These are phyloP conservation scores for Sporothrix euskadiensis DNA, from an alignment of 2,329 filamentous ascomycete species.

Conservation along the genomic window DNA sequence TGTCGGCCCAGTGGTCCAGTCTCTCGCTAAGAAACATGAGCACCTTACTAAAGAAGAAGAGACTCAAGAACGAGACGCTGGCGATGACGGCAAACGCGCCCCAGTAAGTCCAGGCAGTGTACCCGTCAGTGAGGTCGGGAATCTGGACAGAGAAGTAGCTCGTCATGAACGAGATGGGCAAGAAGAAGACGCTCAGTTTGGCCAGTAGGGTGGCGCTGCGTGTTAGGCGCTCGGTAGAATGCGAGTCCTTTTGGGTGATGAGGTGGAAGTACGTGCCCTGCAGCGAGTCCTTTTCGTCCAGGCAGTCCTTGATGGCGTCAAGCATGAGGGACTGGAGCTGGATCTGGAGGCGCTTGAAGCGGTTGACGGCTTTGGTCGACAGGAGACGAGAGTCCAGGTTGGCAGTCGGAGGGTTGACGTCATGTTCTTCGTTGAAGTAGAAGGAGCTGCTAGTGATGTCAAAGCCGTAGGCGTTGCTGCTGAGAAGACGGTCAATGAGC, in stretches of 20 bases:
- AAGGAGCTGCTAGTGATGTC: background rate
- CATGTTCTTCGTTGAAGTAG: background rate
- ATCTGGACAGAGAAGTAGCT: conserved; percentile 72
- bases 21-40: conserved; percentile 50
- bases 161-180: conserved; percentile 74
- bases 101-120: conserved; percentile 67
- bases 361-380: conserved; percentile 51
- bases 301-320: conserved; percentile 61
- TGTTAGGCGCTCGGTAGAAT: conserved; percentile 69
- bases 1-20: conserved; percentile 40
- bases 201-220: conserved; percentile 70
- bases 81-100: conserved; percentile 65
- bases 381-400: conserved; percentile 33
- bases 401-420: background rate
- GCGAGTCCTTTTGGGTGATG: conserved; percentile 72
- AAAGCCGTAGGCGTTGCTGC: conserved; percentile 39
- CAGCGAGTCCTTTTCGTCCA: conserved; percentile 70
- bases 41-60: conserved; percentile 56
- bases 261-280: conserved; percentile 78
- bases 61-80: conserved; percentile 56
- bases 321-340: conserved; percentile 61
- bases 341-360: conserved; percentile 61
- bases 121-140: conserved; percentile 54
- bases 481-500: conserved; percentile 60
- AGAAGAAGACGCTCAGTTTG: conserved; percentile 73